phyloP scores from a whole-genome alignment of 2,329 filamentous ascomycete genomes.

The Exophiala sp. region DNA sequence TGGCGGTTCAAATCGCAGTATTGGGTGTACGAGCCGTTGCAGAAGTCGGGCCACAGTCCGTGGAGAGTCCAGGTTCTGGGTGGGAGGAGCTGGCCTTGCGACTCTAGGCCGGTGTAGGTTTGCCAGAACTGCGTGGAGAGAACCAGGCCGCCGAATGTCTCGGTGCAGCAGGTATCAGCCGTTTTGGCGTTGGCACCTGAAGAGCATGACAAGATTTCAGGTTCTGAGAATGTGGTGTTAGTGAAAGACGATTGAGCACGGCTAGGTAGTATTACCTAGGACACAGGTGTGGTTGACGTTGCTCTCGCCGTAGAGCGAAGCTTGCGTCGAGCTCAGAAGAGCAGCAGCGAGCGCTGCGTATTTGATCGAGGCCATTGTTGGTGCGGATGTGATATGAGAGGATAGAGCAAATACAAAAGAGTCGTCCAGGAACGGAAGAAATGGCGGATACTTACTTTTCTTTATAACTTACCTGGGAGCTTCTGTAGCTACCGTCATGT shows the following conservation, averaged over 20 bases:
- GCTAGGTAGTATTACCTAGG: constrained; percentile 37
- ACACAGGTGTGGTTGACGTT: constrained; percentile 57
- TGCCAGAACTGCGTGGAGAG: constrained; percentile 64
- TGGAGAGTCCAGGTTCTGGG: constrained; percentile 46
- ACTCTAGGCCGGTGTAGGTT: constrained; percentile 60
- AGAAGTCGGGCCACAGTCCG: constrained; percentile 54
- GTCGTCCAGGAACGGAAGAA: background rate
- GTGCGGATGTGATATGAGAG: background rate
- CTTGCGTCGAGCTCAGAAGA: constrained; percentile 7
- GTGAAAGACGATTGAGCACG: background rate
- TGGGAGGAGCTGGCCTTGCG: constrained; percentile 57
- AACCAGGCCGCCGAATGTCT: constrained; percentile 63
- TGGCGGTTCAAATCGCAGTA: constrained; percentile 63
- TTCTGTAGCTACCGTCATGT: background rate
- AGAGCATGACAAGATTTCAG: constrained; percentile 48
- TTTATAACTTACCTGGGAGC: background rate
- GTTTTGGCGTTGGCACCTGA: constrained; percentile 40
- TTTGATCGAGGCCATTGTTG: constrained; percentile 7
- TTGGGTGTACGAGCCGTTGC: constrained; percentile 59
- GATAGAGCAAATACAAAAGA: background rate
- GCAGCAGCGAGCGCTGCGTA: constrained; percentile 6
- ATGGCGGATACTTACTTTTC: background rate
- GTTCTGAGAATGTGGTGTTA: constrained; percentile 20
- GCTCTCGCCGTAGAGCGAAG: constrained; percentile 45
- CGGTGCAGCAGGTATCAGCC: constrained; percentile 62